Evolutionary conservation across 352 stramenopile species (phyloP), one percentile per base, ranked within the genome.

Genomic region (Peronosclerospora sorghi): DNA sequence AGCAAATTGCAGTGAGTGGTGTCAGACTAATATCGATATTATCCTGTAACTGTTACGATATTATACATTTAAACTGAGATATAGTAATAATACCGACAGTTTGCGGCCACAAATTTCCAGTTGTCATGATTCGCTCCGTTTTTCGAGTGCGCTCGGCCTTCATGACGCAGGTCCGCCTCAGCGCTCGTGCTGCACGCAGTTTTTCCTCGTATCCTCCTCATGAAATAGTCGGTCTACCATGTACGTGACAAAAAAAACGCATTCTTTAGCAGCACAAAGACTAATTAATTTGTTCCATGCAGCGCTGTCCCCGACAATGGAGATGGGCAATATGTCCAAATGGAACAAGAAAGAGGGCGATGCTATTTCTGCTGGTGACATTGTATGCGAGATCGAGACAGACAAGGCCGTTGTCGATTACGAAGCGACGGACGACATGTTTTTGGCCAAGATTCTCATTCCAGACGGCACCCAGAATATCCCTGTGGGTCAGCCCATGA

Each of bases 391-490:
- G 52, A 96, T 99, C 45, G 95, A 99, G 68, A 99, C 96, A 1
- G 96, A 99, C 76, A 99, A 99, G 77, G 96, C 96, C 9, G 94
- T 95, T n/a, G 95, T 99, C 35, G 95, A 98, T 67, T 99, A 96
- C 61, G 96, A 98, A 66, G 85, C 91, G 8, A 95, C 97, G 61
- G 95, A 99, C 62, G 96, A 98, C 45, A 85, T 87, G 61, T 86
- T 95, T 45, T 58, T 98, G 34, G 94, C 92, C 45, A 97, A 96
- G 72, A 98, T 98, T 58, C 75, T 98, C 35, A 87, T 96, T 21
- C 56, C 75, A 1, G 88, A 91, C 15, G 94, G 92, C 18, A 48
- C 80, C 1, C 69, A 94, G 32, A 93, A 96, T 51, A 83, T 99
- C 44, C 48, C 56, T 8, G 82, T 96, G 38, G 95, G 96, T 35